Base-by-base conservation (phyloP, 176 grass and related monocot species). In the Triticum monococcum region DNA sequence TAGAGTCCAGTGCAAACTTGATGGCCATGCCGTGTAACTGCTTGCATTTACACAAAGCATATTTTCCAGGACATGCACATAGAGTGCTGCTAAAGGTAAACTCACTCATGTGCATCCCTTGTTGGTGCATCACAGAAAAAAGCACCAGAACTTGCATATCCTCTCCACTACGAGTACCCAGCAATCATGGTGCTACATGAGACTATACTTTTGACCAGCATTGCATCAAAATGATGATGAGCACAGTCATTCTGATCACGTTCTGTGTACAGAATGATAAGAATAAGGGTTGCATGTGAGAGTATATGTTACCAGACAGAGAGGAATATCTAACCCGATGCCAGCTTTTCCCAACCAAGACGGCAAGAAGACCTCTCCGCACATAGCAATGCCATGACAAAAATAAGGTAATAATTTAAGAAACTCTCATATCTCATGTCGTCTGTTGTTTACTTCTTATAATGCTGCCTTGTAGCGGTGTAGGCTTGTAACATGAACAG, bases 131-230 rank as follows among this genome's bases (percentile, higher is more conserved):
- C 78, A 23, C 77, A 78, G 85, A 83, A 63, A 91, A 91, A 95
- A 83, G 89, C 17, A 66, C 67, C 60, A 86, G 73, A 50, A 82
- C 84, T 75, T 92, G 77, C 36, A 84, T 36, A 60, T 68, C 89
- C 37, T 87, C 81, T 85, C 89, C 84, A 61, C 77, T 81, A 56
- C 69, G 82, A 56, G 81, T 87, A 86, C 79, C 74, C 75, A 68
- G 88, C 80, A 84, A 95, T 92, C 90, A 95, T 90, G 70, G 93
- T 88, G 81, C 90, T 90, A 90, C 88, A 89, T 12, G 90, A 90
- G 30, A 92, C 90, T 50, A 75, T 30, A 61, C 86, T 95, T 86
- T 88, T 85, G 65, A 84, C 37, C 80, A 72, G 57, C 86, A 92
- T 91, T 72, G 78, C 37, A 80, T 93, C 81, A 77, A 95, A 95